Percentiles rank a stretch among this genome's conserved stretches.
Conservation (phyloP, 2,329 filamentous ascomycete genomes). For the Tolypocladium amazonense region DNA sequence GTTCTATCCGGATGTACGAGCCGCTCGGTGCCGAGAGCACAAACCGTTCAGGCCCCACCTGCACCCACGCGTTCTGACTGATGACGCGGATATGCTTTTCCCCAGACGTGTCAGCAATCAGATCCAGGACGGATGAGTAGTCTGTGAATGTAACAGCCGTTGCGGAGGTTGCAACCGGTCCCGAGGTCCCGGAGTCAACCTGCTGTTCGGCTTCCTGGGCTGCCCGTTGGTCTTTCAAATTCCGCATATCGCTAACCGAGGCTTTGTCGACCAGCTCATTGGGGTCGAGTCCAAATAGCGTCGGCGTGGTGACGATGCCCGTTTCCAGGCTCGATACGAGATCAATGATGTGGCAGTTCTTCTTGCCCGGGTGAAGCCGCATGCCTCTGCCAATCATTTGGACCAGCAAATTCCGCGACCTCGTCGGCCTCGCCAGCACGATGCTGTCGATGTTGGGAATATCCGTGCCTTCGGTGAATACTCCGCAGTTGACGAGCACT, state of each 20-base stretch:
- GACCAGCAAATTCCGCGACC: constrained; percentile 83
- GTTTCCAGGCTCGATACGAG: constrained; percentile 80
- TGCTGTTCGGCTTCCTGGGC: constrained; percentile 21
- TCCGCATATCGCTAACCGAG: constrained; percentile 49
- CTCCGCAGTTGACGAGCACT: constrained; percentile 86
- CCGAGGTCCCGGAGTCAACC: constrained; percentile 3
- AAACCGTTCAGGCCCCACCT: constrained; percentile 58
- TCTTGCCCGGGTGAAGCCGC: constrained; percentile 69
- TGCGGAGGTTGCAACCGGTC: constrained; percentile 7
- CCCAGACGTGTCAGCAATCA: constrained; percentile 70
- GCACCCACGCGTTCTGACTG: constrained; percentile 75
- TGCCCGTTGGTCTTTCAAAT: constrained; percentile 38
- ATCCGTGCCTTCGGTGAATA: constrained; percentile 96
- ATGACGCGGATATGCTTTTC: constrained; percentile 70
- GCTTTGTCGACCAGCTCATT: constrained; percentile 61
- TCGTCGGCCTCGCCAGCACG: constrained; percentile 75
- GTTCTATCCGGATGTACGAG: constrained; percentile 47
- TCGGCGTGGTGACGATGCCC: constrained; percentile 83
- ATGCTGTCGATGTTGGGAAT: constrained; percentile 97
- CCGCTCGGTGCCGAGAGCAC: constrained; percentile 57
- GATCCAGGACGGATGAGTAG: constrained; percentile 84
- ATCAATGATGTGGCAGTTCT: constrained; percentile 89
- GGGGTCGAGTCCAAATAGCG: constrained; percentile 86
- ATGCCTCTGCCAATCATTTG: constrained; percentile 98
- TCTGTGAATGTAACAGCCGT: constrained; percentile 68